These are phyloP conservation scores for Paramecium primaurelia DNA, from an alignment of 73 alveolate species.

Conservation along the genomic window DNA sequence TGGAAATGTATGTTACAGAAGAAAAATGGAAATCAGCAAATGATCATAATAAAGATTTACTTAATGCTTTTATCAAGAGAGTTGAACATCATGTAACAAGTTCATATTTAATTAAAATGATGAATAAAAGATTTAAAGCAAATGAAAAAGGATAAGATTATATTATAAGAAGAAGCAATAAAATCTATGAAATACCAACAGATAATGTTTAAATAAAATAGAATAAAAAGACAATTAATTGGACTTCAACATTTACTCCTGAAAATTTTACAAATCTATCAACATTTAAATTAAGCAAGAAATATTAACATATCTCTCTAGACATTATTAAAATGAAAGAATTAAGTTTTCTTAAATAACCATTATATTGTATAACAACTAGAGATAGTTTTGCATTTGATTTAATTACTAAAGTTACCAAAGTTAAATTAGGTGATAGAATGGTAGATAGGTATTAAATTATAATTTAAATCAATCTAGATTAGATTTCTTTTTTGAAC, in stretches of 20 bases:
- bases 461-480: slow-evolving; percentile 27
- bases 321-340: slow-evolving; percentile 22
- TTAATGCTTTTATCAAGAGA: slow-evolving; percentile 61
- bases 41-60: slow-evolving; percentile 35
- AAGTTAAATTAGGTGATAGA: neutral
- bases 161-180: neutral
- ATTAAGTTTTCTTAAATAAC: slow-evolving; percentile 27
- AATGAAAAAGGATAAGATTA: slow-evolving; percentile 7
- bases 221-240: neutral
- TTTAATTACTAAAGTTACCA: slow-evolving; percentile 31
- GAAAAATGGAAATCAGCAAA: slow-evolving; percentile 63
- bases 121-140: slow-evolving; percentile 30
- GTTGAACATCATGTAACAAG: slow-evolving; percentile 60
- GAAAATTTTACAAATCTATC: neutral
- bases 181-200: slow-evolving; percentile 6
- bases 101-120: slow-evolving; percentile 62
- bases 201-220: neutral
- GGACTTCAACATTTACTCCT: neutral
- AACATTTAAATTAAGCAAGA: neutral
- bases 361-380: slow-evolving; percentile 73
- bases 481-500: slow-evolving; percentile 69
- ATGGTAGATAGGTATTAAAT: neutral
- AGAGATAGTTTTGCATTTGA: slow-evolving; percentile 86
- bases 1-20: slow-evolving; percentile 73
- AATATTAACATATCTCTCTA: neutral